phyloP scores from a whole-genome alignment of 1,139 yeast species.

The Lodderomyces parapsilosis region DNA sequence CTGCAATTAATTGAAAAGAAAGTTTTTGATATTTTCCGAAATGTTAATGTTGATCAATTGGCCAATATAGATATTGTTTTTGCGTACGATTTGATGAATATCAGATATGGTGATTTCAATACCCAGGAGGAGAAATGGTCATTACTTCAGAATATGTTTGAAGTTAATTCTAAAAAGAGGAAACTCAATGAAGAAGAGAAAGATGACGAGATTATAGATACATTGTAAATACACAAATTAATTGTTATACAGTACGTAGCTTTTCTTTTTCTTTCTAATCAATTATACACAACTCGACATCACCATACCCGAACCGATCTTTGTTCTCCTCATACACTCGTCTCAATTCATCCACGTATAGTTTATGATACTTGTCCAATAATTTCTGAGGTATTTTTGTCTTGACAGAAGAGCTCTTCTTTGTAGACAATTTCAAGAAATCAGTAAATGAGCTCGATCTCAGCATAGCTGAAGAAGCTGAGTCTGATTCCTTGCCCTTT shows the following conservation, averaged over 20 bases:
- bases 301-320: constrained; percentile 52
- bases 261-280: constrained; percentile 25
- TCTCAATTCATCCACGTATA: constrained; percentile 68
- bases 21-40: constrained; percentile 3
- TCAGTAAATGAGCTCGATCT: constrained; percentile 11
- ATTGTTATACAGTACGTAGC: too few relatives aligned
- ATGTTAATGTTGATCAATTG: constrained; percentile 1
- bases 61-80: constrained; percentile 37
- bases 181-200: constrained; percentile 18
- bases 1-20: background rate
- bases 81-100: constrained; percentile 44
- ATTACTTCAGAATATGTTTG: constrained; percentile 9
- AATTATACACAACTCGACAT: constrained; percentile 47
- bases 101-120: constrained; percentile 20
- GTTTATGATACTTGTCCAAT: constrained; percentile 68
- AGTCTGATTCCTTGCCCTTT: background rate
- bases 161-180: constrained; percentile 5
- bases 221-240: background rate
- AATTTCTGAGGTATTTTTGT: constrained; percentile 37
- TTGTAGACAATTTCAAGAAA: constrained; percentile 20
- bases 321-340: constrained; percentile 71
- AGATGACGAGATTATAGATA: constrained; percentile 34
- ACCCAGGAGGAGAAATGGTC: constrained; percentile 14
- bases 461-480: constrained; percentile 2
- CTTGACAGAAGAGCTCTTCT: background rate